These are phyloP conservation scores for Cladosporium sp. DNA, from an alignment of 2,329 filamentous ascomycete species.

Conservation along the genomic window DNA sequence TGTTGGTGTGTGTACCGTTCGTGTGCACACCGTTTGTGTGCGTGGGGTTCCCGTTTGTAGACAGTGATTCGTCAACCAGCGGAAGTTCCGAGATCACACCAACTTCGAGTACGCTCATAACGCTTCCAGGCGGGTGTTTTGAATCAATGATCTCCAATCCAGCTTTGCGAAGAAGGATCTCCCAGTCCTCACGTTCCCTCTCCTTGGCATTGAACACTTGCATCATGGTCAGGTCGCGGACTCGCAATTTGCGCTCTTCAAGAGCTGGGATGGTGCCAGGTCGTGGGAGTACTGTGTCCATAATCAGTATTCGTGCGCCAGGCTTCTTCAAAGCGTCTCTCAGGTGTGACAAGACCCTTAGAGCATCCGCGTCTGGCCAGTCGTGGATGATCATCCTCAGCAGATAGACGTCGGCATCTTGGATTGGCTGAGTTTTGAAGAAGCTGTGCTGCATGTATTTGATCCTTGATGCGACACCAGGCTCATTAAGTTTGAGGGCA, in stretches of 20 bases:
- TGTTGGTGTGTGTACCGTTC: neutral
- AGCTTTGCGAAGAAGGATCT: neutral
- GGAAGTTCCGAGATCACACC: neutral
- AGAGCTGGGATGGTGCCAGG: slow-evolving; percentile 19
- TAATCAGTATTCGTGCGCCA: slow-evolving; percentile 30
- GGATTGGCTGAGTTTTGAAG: slow-evolving; percentile 32
- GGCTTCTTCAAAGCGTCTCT: slow-evolving; percentile 23
- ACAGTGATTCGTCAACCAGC: neutral
- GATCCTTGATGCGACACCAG: slow-evolving; percentile 19
- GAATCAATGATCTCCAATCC: neutral
- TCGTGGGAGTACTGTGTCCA: slow-evolving; percentile 27
- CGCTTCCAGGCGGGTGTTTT: neutral
- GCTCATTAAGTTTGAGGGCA: slow-evolving; percentile 15
- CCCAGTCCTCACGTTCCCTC: slow-evolving; percentile 29
- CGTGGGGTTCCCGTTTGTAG: no score
- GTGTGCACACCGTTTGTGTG: no score
- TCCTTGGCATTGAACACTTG: slow-evolving; percentile 29
- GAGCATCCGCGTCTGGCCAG: slow-evolving; percentile 29
- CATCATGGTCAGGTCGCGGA: slow-evolving; percentile 29
- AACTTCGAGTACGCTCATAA: neutral
- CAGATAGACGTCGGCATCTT: slow-evolving; percentile 34
- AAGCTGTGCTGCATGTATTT: slow-evolving; percentile 27
- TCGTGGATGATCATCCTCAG: slow-evolving; percentile 31
- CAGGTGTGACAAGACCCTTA: slow-evolving; percentile 26
- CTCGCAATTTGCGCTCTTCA: slow-evolving; percentile 25